Percentiles rank a stretch among this genome's conserved stretches.
Conservation (phyloP, 352 stramenopile species). For the Phytopythium litorale region DNA sequence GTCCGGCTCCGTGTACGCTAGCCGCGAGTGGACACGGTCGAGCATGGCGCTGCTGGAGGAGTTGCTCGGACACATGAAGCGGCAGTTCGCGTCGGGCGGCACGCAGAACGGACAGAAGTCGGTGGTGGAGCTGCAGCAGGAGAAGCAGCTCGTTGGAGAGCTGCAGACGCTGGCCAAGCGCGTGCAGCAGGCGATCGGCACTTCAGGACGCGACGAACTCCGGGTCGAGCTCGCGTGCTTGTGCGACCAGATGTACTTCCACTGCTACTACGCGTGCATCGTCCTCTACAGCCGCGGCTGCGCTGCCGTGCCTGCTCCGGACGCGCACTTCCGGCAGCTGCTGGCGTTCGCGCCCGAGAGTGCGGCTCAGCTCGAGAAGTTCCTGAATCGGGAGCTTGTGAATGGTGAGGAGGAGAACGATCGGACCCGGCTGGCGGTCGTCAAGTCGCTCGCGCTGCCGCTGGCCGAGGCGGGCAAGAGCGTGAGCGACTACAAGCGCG, state of each 20-base stretch:
- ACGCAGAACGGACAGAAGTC: conserved; percentile 72
- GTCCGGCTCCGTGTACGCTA: conserved; percentile 47
- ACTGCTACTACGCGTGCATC: conserved; percentile 65
- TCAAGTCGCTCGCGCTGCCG: conserved; percentile 45
- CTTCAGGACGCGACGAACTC: conserved; percentile 48
- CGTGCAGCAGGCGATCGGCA: conserved; percentile 37
- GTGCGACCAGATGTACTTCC: conserved; percentile 82
- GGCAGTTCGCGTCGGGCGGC: conserved; percentile 45
- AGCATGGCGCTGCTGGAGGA: conserved; percentile 39
- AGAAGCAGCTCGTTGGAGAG: conserved; percentile 50
- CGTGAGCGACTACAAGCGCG: conserved; percentile 8
- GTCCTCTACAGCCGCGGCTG: conserved; percentile 69
- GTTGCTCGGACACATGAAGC: conserved; percentile 46
- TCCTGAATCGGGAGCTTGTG: conserved; percentile 52
- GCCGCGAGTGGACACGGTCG: conserved; percentile 59
- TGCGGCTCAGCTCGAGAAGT: conserved; percentile 38
- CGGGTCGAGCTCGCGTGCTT: conserved; percentile 59
- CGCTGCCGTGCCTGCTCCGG: conserved; percentile 48
- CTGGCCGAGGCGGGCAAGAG: conserved; percentile 18
- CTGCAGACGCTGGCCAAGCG: conserved; percentile 49
- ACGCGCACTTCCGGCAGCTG: conserved; percentile 56
- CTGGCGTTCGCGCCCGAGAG: conserved; percentile 38
- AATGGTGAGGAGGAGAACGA: conserved; percentile 4
- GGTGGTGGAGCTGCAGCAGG: conserved; percentile 37
- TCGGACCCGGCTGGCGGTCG: conserved; percentile 4